Percentiles rank a stretch among this genome's conserved stretches.
phyloP scores from a whole-genome alignment of 225 moss, liverwort and hornwort genomes.

The Marchantia paleacea region DNA sequence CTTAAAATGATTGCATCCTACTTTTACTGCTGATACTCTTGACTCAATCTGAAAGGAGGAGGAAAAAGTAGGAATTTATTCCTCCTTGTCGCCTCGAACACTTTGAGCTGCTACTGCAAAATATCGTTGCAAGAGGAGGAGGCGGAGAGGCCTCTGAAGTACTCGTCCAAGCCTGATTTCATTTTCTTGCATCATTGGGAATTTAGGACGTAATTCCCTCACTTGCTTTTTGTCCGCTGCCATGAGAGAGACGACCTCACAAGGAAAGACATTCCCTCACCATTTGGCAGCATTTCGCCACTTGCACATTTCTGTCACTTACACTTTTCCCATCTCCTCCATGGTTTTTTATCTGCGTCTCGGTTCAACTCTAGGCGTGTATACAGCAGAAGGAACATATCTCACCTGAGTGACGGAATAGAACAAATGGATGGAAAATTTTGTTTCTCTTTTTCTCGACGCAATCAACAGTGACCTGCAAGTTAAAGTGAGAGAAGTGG shows the following conservation, averaged over 20 bases:
- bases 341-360: too few relatives aligned
- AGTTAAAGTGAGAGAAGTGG: neutral
- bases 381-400: too few relatives aligned
- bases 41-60: neutral
- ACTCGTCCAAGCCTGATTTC: neutral
- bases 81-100: neutral
- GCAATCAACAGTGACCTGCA: neutral
- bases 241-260: conserved; percentile 2
- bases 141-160: conserved; percentile 1
- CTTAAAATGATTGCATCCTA: too few relatives aligned
- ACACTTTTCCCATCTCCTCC: too few relatives aligned
- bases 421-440: too few relatives aligned
- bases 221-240: neutral
- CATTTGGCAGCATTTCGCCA: neutral
- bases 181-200: neutral
- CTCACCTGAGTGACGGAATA: too few relatives aligned
- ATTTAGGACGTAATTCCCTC: neutral
- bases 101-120: too few relatives aligned
- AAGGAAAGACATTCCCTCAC: neutral
- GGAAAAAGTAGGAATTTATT: neutral
- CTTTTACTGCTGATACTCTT: too few relatives aligned
- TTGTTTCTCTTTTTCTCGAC: neutral
- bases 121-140: neutral
- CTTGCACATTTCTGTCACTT: neutral
- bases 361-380: too few relatives aligned